Base-by-base conservation (phyloP, 371 early-diverging fungal species). In the Lichtheimia ramosa region DNA sequence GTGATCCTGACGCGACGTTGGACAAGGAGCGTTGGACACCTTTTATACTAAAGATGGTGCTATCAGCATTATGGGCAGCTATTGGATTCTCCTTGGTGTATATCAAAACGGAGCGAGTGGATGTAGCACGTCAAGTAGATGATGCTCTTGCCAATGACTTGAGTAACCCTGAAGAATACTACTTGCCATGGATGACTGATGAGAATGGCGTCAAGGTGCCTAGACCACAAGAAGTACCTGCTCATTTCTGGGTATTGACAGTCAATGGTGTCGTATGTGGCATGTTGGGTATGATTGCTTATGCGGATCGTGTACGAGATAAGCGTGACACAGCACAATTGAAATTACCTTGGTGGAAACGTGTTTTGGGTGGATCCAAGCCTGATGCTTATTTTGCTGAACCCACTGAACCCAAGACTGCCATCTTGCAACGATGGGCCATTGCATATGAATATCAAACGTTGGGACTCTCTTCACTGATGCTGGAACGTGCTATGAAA, bases 171-270 rank as follows among this genome's bases (percentile, higher is more conserved):
- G 72, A 75, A 20, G 58, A 64, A 16, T 71, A 71, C 42, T 81
- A 81, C 59, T 51, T 81, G 14, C 69, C 73, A 49, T 54, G 46
- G 41, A 43, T 15, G 41, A 41, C 20, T 2, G 53, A 65, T 16
- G 62, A 61, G 16, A 64, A 43, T 43, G 52, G 51, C n/a, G 55
- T 58, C 15, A 42, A 63, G 12, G 68, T 82, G 18, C 64, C 62
- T 63, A 72, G 68, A 41, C 62, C 68, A 6, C 56, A 63, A 15
- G 40, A 53, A 5, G 56, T 56, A 1, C 69, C 77, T n/a, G 70
- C 74, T 28, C 74, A 75, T 59, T 81, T 81, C 55, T 81, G 81
- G 81, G 76, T 81, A 3, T 60, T 81, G 15, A 52, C 65, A 0
- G 52, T 75, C 53, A 73, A 77, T 39, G 69, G 66, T 56, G 59